These are phyloP conservation scores for Gynochthodes officinalis DNA, from an alignment of 257 asterid genomes.

Conservation along the genomic window DNA sequence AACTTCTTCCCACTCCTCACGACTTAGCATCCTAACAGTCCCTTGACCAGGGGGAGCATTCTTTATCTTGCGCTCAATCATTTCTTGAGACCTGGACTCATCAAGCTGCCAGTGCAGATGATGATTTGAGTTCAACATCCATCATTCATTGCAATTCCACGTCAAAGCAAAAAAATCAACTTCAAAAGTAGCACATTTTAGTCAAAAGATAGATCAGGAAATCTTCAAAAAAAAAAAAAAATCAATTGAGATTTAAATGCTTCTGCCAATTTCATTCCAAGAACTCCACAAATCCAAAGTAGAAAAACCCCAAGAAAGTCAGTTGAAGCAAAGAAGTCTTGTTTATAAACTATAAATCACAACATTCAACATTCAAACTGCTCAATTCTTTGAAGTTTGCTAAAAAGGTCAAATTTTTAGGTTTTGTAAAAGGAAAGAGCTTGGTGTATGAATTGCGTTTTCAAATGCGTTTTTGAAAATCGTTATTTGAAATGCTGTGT, in stretches of 20 bases:
- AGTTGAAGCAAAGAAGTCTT: background rate
- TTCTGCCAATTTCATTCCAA: background rate
- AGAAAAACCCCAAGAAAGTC: background rate
- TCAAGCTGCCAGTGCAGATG: conserved; percentile 55
- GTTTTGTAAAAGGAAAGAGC: background rate
- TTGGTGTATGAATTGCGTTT: too few species aligned
- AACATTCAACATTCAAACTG: background rate
- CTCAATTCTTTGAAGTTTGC: background rate
- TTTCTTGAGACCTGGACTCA: conserved; percentile 70
- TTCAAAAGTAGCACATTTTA: background rate
- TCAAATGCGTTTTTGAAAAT: too few species aligned
- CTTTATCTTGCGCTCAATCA: conserved; percentile 64
- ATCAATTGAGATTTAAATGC: background rate
- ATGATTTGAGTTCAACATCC: background rate
- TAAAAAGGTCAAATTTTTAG: background rate
- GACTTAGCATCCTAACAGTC: conserved; percentile 80
- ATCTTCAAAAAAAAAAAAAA: background rate
- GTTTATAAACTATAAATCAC: background rate
- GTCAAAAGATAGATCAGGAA: too few species aligned
- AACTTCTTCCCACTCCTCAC: conserved; percentile 86
- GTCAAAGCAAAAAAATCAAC: background rate
- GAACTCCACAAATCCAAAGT: background rate
- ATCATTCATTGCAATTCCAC: background rate
- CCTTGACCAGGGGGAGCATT: conserved; percentile 93
- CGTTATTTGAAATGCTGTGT: too few species aligned